Evolutionary conservation across 176 grass and related monocot genomes (phyloP), one percentile per base, ranked within the genome.

Genomic region (Microstegium vimineum): DNA sequence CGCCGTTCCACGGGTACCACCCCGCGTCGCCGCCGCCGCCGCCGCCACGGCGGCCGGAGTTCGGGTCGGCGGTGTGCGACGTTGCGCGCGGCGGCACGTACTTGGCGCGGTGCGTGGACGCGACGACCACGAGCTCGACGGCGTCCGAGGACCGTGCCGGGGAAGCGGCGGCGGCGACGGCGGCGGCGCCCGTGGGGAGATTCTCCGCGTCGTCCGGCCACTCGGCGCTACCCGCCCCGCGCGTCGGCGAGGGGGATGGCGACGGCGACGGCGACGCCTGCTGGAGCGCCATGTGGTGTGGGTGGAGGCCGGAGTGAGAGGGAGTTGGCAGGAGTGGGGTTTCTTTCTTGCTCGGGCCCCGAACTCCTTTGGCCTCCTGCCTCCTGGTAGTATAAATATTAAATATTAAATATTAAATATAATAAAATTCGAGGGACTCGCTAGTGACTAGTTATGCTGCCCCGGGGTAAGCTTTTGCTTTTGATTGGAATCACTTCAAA

Each of bases 1-100:
- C 2, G 51, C 87, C 83, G 88, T 0, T 86, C 88, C 88, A 90
- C n/a, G 83, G 49, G 83, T 83, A 83, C 83, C 83, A 90, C 0
- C 35, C 49, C 16, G 1, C 33, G 22, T 7, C 2, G 2, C 52
- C 52, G 4, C 23, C 34, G 26, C 34, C 54, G 6, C n/a, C n/a
- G n/a, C n/a, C n/a, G n/a, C n/a, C 40, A 1, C 8, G 6, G 31
- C 35, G 54, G 10, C 14, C 30, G 1, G 66, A 2, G 23, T 63
- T 37, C 14, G 75, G 47, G 23, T 66, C 46, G 43, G 64, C 47
- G 36, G 59, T 65, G 73, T 18, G 73, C 8, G 6, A 42, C 30
- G 38, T 1, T 28, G 60, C 2, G 12, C 37, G 74, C 67, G 32
- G 87, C 11, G 83, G 73, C 34, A 90, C 38, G 88, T 90, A 90